Conservation (phyloP, 495 filamentous ascomycete species). For the Neurospora tetrasperma region DNA sequence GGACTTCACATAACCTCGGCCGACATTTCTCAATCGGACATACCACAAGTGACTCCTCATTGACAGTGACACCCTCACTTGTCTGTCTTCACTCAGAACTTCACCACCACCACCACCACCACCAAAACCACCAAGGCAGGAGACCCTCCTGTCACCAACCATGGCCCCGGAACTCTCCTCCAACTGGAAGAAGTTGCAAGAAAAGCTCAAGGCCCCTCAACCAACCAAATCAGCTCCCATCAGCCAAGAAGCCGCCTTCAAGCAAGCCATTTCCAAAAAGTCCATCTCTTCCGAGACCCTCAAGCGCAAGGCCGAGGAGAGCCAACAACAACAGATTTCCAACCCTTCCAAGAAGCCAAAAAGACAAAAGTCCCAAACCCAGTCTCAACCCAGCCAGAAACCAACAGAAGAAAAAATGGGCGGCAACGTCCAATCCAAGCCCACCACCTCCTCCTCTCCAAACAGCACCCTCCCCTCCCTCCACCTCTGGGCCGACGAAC, state of each 20-base stretch:
- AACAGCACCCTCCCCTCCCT: conserved; percentile 28
- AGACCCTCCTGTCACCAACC: background rate
- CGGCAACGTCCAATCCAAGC: conserved; percentile 25
- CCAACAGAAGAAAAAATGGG: conserved; percentile 15
- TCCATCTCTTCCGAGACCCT: conserved; percentile 18
- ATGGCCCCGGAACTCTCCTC: conserved; percentile 39
- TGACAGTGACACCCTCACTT: background rate
- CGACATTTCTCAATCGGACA: background rate
- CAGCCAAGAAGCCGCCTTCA: conserved; percentile 3
- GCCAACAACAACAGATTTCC: too few relatives aligned
- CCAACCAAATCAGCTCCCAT: conserved; percentile 25
- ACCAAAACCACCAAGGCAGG: background rate
- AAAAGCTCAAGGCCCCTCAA: conserved; percentile 44
- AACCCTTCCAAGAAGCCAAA: too few relatives aligned
- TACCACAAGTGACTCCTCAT: background rate
- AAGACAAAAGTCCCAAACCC: too few relatives aligned
- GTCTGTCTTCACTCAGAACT: background rate
- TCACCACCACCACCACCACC: background rate
- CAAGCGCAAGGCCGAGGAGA: background rate
- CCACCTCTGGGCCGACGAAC: conserved; percentile 39
- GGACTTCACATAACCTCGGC: background rate
- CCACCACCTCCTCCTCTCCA: conserved; percentile 3
- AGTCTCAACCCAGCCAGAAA: too few relatives aligned
- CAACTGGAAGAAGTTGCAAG: conserved; percentile 72
- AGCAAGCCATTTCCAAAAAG: conserved; percentile 22